Evolutionary conservation across 1,139 yeast species (phyloP), one percentile per base, ranked within the genome.

Genomic region (Tardiomyces digboiensis): DNA sequence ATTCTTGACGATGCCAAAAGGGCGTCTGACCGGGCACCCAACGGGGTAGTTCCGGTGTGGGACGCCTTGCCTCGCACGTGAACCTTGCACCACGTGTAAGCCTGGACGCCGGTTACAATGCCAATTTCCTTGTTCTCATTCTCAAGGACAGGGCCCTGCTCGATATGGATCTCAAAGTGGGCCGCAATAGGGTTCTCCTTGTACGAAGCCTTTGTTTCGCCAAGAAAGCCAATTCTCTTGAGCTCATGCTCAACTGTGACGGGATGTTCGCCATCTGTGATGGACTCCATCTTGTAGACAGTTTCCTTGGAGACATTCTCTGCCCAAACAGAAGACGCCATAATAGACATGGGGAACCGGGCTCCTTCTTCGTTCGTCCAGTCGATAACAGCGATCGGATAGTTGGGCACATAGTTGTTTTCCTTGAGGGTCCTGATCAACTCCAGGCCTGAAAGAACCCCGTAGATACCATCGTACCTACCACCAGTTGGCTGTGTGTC

Each of bases 321-420:
- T 1, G 84, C 76, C 84, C 85, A 82, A 1, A 80, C 85, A 12
- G 79, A 72, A 8, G 82, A 75, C 0, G 82, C 74, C 72, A 80
- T 77, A 61, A 78, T 71, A 38, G 82, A 72, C 62, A 74, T 69
- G 6, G 88, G 84, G 56, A 81, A 82, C 42, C 89, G 64, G 1
- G 88, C 87, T 40, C 89, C 89, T 65, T 82, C 89, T 58, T 82
- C 89, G 56, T 82, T 82, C 55, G 82, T 78, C 89, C 89, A 82
- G 56, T 77, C 70, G 40, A 81, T 70, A 7, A 78, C 70, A 3
- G 82, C 80, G 44, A 82, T 72, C 12, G 87, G 88, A 49, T 70
- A 80, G 45, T 78, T 71, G 13, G 89, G 85, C 16, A 66, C 67
- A 52, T 64, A 71, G 37, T 70, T 63, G 58, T 78, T 76, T 13